Evolutionary conservation across 2,329 filamentous ascomycete genomes (phyloP).

Genomic region (Cytospora paraplurivora): DNA sequence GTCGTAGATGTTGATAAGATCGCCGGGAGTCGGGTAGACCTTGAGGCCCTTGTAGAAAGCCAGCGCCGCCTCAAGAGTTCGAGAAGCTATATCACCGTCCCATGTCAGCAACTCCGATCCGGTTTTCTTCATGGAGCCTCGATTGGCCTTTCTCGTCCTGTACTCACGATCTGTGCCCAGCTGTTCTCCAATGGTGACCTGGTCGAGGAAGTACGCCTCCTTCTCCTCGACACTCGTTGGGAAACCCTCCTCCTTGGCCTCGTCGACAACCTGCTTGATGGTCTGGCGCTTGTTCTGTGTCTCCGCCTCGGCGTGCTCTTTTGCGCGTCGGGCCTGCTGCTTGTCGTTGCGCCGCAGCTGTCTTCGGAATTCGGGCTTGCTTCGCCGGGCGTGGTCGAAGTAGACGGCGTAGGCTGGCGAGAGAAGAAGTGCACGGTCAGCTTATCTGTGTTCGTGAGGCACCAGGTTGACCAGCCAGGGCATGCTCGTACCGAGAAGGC

Average conservation of each 20-base stretch:
- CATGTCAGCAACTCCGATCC: conserved; percentile 2
- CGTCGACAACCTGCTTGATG: conserved; percentile 75
- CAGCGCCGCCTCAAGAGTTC: conserved; percentile 79
- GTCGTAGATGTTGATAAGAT: conserved; percentile 96
- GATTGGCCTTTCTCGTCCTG: conserved; percentile 1
- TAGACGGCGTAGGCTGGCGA: conserved; percentile 63
- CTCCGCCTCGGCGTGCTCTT: conserved; percentile 69
- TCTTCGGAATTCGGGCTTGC: conserved; percentile 66
- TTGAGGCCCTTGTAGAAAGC: conserved; percentile 99
- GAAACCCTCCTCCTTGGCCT: conserved; percentile 89
- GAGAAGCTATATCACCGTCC: conserved; percentile 53
- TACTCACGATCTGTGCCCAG: conserved; percentile 78
- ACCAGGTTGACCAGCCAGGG: conserved; percentile 12
- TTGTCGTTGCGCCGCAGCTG: conserved; percentile 75
- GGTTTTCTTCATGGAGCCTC: conserved; percentile 11
- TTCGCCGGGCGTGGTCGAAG: conserved; percentile 69
- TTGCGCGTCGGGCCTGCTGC: conserved; percentile 68
- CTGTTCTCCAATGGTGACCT: conserved; percentile 85
- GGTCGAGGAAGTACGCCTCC: conserved; percentile 95
- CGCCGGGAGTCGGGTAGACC: conserved; percentile 91
- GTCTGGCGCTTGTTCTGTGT: conserved; percentile 68
- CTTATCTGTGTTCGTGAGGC: neutral
- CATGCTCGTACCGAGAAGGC: conserved; percentile 56
- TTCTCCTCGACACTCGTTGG: conserved; percentile 88
- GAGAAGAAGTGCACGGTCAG: conserved; percentile 6